Conservation (phyloP, 176 grass and related monocot genomes). For the Carex cristatella region DNA sequence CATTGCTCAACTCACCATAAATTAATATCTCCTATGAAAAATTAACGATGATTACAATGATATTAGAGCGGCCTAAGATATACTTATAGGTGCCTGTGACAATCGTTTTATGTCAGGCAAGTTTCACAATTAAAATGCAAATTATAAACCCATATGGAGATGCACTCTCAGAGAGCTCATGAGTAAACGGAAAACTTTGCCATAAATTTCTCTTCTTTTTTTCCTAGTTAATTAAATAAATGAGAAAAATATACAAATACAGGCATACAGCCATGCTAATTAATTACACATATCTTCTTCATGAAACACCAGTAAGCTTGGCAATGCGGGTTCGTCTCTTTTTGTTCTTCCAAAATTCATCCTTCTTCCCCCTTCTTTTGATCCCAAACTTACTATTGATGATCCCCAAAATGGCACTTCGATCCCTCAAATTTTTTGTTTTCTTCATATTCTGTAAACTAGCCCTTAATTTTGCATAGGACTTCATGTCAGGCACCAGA, state of each 20-base stretch:
- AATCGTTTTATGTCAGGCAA: background rate
- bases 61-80: background rate
- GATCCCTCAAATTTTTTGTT: constrained; percentile 68
- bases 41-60: background rate
- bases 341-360: constrained; percentile 94
- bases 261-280: background rate
- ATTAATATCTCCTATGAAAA: background rate
- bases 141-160: background rate
- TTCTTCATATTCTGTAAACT: constrained; percentile 58
- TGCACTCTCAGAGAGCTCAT: background rate
- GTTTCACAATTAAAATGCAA: background rate
- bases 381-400: constrained; percentile 55
- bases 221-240: background rate
- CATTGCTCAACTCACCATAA: too few relatives aligned
- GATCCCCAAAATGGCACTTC: constrained; percentile 61
- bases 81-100: background rate
- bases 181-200: background rate
- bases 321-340: constrained; percentile 24
- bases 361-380: constrained; percentile 62
- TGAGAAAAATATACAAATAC: constrained; percentile 1
- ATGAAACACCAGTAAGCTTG: background rate
- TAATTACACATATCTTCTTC: background rate
- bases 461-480: constrained; percentile 66
- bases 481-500: constrained; percentile 54
- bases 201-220: background rate